Evolutionary conservation across 116 monocot genomes (phyloP).

Genomic region (Papilionanthe hybrid): DNA sequence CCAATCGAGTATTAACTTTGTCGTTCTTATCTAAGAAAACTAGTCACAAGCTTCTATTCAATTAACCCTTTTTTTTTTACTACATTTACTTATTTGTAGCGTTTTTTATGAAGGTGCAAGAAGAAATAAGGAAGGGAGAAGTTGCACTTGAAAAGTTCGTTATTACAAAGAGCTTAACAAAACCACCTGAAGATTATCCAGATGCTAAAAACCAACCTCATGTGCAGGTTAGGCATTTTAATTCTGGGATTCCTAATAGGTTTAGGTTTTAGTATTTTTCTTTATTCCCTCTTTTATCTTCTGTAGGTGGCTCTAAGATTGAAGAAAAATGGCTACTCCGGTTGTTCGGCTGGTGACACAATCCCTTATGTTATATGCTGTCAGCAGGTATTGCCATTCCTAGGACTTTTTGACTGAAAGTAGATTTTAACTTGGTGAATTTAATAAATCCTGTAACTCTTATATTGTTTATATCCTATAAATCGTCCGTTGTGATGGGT

Average conservation of each 20-base stretch:
- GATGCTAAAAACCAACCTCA: slow-evolving; percentile 96
- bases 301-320: slow-evolving; percentile 83
- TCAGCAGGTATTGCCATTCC: slow-evolving; percentile 46
- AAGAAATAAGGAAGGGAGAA: slow-evolving; percentile 83
- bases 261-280: neutral
- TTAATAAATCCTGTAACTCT: too few relatives aligned
- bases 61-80: neutral
- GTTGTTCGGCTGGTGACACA: slow-evolving; percentile 81
- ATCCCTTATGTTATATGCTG: slow-evolving; percentile 89
- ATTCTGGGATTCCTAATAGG: neutral
- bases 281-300: neutral
- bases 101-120: slow-evolving; percentile 54
- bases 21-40: neutral
- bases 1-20: neutral
- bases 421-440: too few relatives aligned
- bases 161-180: slow-evolving; percentile 87
- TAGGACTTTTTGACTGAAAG: too few relatives aligned
- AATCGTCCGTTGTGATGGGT: too few relatives aligned
- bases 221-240: slow-evolving; percentile 59
- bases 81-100: neutral
- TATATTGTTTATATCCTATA: too few relatives aligned
- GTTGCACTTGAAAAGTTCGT: slow-evolving; percentile 75
- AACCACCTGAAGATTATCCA: slow-evolving; percentile 88
- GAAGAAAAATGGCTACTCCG: slow-evolving; percentile 66
- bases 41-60: neutral